A percentile compares a stretch with the other conserved stretches of the same genome.
phyloP scores from a whole-genome alignment of 2,329 filamentous ascomycete genomes.

The Conoideocrella luteorostrata region DNA sequence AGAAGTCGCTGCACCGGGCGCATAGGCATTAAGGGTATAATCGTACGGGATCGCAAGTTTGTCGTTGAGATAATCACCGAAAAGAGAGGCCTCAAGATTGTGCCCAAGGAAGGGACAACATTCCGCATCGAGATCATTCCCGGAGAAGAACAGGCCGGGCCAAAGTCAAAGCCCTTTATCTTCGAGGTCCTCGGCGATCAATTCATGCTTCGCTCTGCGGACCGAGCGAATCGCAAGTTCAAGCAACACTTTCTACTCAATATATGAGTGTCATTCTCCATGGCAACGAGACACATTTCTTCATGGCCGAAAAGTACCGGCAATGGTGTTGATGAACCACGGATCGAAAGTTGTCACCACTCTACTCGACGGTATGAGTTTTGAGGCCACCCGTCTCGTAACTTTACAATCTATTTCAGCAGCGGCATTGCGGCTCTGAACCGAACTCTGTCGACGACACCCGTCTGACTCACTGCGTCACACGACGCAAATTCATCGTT shows the following conservation, averaged over 20 bases:
- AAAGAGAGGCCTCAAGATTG: conserved; percentile 62
- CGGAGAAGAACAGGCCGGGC: conserved; percentile 10
- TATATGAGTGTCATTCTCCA: neutral
- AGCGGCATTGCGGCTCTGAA: no score
- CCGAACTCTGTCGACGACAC: no score
- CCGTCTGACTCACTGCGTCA: no score
- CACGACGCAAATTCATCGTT: no score
- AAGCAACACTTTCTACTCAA: conserved; percentile 65
- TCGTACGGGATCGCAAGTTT: conserved; percentile 81
- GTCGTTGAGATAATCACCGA: conserved; percentile 78
- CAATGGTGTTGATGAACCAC: no score
- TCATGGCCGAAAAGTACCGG: no score
- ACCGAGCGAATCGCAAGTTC: conserved; percentile 87
- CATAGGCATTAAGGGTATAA: conserved; percentile 79
- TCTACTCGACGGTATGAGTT: no score
- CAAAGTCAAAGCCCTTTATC: conserved; percentile 39
- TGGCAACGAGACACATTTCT: neutral
- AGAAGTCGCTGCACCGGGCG: conserved; percentile 72
- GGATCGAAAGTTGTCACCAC: no score
- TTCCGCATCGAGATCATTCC: conserved; percentile 69
- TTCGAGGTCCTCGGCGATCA: conserved; percentile 87
- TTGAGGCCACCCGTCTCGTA: no score
- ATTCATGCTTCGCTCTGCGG: conserved; percentile 74
- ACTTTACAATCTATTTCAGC: no score
- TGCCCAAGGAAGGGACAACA: conserved; percentile 86